phyloP scores from a whole-genome alignment of 139 green algal species.

The Picochlorum sp. region DNA sequence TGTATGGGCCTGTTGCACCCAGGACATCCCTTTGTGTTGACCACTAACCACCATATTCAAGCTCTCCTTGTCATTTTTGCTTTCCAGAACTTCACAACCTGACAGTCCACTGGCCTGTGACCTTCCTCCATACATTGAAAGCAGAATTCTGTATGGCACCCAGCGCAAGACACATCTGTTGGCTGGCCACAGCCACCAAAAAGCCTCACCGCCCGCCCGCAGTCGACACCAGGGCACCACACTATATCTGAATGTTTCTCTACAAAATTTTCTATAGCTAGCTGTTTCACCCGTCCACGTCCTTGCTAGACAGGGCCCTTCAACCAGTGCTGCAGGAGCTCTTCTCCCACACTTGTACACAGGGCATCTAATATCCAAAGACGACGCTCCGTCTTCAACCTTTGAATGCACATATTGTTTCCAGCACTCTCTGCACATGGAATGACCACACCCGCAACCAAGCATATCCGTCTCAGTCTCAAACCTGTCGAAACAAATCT shows the following conservation, averaged over 20 bases:
- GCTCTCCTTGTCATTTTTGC: constrained; percentile 71
- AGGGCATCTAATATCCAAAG: constrained; percentile 61
- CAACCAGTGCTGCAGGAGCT: too few relatives aligned
- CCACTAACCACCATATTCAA: constrained; percentile 77
- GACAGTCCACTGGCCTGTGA: constrained; percentile 67
- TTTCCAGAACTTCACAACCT: constrained; percentile 48
- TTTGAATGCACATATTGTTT: constrained; percentile 43
- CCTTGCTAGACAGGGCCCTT: too few relatives aligned
- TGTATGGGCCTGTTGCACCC: constrained; percentile 71
- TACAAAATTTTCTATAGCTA: constrained; percentile 54
- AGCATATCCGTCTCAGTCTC: constrained; percentile 32
- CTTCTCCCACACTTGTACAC: constrained; percentile 47
- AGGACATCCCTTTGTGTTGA: constrained; percentile 79
- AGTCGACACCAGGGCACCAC: constrained; percentile 73
- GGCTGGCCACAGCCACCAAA: constrained; percentile 30
- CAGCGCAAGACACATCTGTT: constrained; percentile 62
- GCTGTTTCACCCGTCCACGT: too few relatives aligned
- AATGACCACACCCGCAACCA: constrained; percentile 53
- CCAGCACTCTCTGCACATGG: constrained; percentile 72
- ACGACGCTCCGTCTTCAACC: constrained; percentile 40
- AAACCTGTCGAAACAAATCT: constrained; percentile 87
- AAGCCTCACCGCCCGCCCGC: constrained; percentile 59
- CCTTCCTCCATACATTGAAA: constrained; percentile 71
- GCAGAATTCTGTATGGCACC: constrained; percentile 54
- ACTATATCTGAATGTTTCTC: constrained; percentile 73